Conservation (phyloP, 2,329 filamentous ascomycete genomes). For the Alternaria consortialis region DNA sequence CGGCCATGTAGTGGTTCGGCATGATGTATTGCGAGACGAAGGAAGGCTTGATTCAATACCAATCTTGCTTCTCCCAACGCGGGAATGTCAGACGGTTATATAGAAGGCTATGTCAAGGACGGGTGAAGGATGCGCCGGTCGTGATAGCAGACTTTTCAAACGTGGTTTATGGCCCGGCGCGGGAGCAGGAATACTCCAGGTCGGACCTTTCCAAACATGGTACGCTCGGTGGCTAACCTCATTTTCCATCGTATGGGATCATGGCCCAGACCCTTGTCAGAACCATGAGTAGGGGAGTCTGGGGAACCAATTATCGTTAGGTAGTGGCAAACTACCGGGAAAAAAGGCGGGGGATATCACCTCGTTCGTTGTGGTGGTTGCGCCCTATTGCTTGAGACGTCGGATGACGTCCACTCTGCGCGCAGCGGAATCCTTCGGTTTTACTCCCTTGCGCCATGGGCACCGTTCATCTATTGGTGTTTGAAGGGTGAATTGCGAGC, state of each 20-base stretch:
- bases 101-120: slow-evolving; percentile 9
- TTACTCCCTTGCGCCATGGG: slow-evolving; percentile 4
- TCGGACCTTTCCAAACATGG: slow-evolving; percentile 4
- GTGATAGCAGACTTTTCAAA: slow-evolving; percentile 25
- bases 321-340: slow-evolving; percentile 18
- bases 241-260: slow-evolving; percentile 10
- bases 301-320: slow-evolving; percentile 38
- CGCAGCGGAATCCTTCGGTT: slow-evolving; percentile 25
- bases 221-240: slow-evolving; percentile 6
- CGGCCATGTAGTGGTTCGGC: slow-evolving; percentile 34
- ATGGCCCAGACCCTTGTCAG: slow-evolving; percentile 11
- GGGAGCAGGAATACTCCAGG: not conserved
- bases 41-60: slow-evolving; percentile 3
- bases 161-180: slow-evolving; percentile 9
- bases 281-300: slow-evolving; percentile 14
- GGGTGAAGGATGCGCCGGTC: not conserved
- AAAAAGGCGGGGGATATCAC: slow-evolving; percentile 25
- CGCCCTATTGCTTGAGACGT: slow-evolving; percentile 2
- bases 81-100: slow-evolving; percentile 9
- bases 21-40: slow-evolving; percentile 18
- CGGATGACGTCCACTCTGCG: not conserved
- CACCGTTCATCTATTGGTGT: slow-evolving; percentile 20
- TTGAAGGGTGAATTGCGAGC: not conserved
- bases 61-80: not conserved
- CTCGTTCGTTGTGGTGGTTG: slow-evolving; percentile 12